These are phyloP conservation scores for Alternaria arbusti DNA, from an alignment of 2,329 filamentous ascomycete genomes.

Conservation along the genomic window DNA sequence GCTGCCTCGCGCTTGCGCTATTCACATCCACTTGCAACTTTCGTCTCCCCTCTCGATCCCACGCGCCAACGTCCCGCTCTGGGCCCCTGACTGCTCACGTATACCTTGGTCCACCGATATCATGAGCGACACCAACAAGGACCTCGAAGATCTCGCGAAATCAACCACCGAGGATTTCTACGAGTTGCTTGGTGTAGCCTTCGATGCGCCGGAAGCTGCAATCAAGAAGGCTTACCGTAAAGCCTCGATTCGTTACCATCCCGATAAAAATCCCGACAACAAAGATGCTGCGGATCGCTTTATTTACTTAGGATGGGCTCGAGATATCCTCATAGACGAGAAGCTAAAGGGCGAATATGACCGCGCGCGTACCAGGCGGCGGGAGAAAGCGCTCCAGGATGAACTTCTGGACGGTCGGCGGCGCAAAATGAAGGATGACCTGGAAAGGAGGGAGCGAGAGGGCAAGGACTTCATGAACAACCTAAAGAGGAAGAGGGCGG, in stretches of 20 bases:
- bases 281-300: conserved; percentile 76
- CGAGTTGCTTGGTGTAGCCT: conserved; percentile 71
- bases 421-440: conserved; percentile 81
- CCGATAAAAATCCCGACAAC: conserved; percentile 77
- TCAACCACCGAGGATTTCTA: conserved; percentile 70
- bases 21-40: neutral
- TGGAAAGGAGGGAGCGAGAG: conserved; percentile 76
- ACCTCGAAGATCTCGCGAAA: conserved; percentile 52
- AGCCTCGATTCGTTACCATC: conserved; percentile 87
- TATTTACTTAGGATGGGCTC: conserved; percentile 83
- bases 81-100: neutral
- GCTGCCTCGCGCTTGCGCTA: conserved; percentile 12
- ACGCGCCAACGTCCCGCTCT: neutral
- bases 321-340: conserved; percentile 78
- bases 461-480: conserved; percentile 37
- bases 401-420: conserved; percentile 76
- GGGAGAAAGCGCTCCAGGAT: conserved; percentile 73
- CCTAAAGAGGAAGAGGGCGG: conserved; percentile 53
- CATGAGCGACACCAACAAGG: conserved; percentile 49
- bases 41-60: neutral
- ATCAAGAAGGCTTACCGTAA: conserved; percentile 85
- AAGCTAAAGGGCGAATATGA: conserved; percentile 80
- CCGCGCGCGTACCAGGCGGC: conserved; percentile 71
- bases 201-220: conserved; percentile 70
- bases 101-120: neutral